Percentiles rank a stretch among this genome's conserved stretches.
Conservation (phyloP, 2,329 filamentous ascomycete genomes). For the Pseudovirgaria hyperparasitica region DNA sequence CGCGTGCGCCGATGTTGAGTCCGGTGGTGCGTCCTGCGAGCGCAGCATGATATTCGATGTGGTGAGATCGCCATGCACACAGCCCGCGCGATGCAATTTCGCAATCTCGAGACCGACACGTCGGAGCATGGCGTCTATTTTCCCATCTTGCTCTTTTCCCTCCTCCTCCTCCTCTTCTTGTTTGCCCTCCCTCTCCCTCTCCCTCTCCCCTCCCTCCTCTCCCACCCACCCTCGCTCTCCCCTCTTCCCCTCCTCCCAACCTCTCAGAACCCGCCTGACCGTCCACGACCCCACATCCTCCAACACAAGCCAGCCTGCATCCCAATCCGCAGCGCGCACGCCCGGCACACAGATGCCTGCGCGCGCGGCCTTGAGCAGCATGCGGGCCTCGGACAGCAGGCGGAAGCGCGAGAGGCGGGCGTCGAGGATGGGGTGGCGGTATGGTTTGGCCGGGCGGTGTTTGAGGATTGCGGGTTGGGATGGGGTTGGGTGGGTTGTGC, state of each 20-base stretch:
- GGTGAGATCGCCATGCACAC: slow-evolving; percentile 91
- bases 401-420: slow-evolving; percentile 74
- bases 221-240: slow-evolving; percentile 15
- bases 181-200: slow-evolving; percentile 15
- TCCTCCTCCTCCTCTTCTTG: slow-evolving; percentile 15
- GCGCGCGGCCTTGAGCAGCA: slow-evolving; percentile 63
- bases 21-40: too few relatives aligned
- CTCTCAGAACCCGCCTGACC: slow-evolving; percentile 56
- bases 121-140: slow-evolving; percentile 51
- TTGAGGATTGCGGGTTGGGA: slow-evolving; percentile 67
- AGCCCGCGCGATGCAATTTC: slow-evolving; percentile 65
- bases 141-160: slow-evolving; percentile 31
- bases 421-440: slow-evolving; percentile 84
- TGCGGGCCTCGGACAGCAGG: slow-evolving; percentile 77
- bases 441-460: slow-evolving; percentile 80
- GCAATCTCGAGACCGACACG: slow-evolving; percentile 62
- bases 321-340: slow-evolving; percentile 57
- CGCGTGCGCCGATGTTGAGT: too few relatives aligned
- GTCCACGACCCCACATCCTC: slow-evolving; percentile 46
- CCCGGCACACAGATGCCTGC: slow-evolving; percentile 75
- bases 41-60: slow-evolving; percentile 93
- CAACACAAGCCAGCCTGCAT: slow-evolving; percentile 45
- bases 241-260: slow-evolving; percentile 42
- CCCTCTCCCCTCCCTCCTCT: slow-evolving; percentile 8
- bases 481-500: slow-evolving; percentile 63